phyloP scores from a whole-genome alignment of 768 basidiomycete genomes.

The Mrakia frigida region DNA sequence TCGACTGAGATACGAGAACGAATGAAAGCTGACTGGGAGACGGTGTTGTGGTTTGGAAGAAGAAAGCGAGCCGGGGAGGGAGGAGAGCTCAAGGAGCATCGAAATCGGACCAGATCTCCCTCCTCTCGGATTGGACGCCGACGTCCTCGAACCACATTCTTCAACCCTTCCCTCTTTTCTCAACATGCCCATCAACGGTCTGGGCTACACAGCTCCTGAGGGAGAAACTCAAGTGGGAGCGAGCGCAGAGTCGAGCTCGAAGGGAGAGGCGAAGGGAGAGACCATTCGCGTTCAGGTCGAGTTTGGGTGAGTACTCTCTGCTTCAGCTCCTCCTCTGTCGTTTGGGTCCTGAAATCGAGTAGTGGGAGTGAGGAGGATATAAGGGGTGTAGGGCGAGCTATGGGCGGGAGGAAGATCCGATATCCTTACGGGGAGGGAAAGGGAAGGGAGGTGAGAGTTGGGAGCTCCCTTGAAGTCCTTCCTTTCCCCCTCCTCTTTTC shows the following conservation, averaged over 20 bases:
- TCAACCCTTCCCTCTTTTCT: background rate
- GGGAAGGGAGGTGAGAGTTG: no score
- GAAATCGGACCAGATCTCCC: background rate
- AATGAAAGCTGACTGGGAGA: background rate
- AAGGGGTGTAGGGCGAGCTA: background rate
- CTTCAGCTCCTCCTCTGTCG: background rate
- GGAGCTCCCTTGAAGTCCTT: background rate
- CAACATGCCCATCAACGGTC: slow-evolving; percentile 26
- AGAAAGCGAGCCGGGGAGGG: background rate
- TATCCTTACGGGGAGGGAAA: no score
- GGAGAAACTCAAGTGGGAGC: background rate
- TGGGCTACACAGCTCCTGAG: slow-evolving; percentile 15
- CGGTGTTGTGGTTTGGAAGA: background rate
- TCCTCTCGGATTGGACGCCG: no score
- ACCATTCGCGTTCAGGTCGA: slow-evolving; percentile 27
- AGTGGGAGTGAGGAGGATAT: background rate
- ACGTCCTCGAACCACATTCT: background rate
- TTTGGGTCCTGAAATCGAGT: background rate
- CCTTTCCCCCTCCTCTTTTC: background rate
- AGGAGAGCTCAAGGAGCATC: background rate
- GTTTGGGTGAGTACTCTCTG: slow-evolving; percentile 30
- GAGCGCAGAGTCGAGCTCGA: background rate
- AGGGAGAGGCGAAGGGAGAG: background rate
- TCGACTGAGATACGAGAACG: no score
- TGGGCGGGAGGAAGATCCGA: background rate